phyloP scores from a whole-genome alignment of 129 eudicot species.

The Centrapalus pauciflorus region DNA sequence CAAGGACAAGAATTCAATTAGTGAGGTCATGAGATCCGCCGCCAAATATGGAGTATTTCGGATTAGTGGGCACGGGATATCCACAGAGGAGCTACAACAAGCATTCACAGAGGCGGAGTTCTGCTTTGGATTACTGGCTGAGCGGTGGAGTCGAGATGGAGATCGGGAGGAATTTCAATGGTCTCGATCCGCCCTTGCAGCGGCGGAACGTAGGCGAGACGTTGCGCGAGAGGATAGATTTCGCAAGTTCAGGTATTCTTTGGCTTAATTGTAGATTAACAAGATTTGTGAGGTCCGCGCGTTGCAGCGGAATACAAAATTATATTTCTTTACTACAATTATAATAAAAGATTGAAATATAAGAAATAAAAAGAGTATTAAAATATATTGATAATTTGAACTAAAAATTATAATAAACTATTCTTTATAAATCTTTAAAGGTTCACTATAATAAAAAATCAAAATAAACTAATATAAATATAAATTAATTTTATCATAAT shows the following conservation, averaged over 20 bases:
- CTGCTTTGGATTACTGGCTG: constrained; percentile 43
- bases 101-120: constrained; percentile 38
- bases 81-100: constrained; percentile 36
- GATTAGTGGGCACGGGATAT: constrained; percentile 59
- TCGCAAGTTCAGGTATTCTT: constrained; percentile 59
- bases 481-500: no score
- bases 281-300: no score
- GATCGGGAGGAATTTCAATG: constrained; percentile 55
- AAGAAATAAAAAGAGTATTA: no score
- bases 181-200: constrained; percentile 37
- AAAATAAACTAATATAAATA: no score
- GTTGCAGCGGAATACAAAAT: no score
- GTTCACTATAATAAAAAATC: no score
- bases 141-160: constrained; percentile 41
- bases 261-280: no score
- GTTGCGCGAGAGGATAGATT: constrained; percentile 38
- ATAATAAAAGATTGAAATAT: no score
- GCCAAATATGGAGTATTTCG: constrained; percentile 44
- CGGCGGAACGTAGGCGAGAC: constrained; percentile 33
- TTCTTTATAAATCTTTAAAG: no score
- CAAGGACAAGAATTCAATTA: constrained; percentile 36
- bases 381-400: no score
- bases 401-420: no score
- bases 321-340: no score
- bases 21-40: constrained; percentile 42